Evolutionary conservation across 192 early-diverging fungal species (phyloP).

Genomic region (Mortierella claussenii): DNA sequence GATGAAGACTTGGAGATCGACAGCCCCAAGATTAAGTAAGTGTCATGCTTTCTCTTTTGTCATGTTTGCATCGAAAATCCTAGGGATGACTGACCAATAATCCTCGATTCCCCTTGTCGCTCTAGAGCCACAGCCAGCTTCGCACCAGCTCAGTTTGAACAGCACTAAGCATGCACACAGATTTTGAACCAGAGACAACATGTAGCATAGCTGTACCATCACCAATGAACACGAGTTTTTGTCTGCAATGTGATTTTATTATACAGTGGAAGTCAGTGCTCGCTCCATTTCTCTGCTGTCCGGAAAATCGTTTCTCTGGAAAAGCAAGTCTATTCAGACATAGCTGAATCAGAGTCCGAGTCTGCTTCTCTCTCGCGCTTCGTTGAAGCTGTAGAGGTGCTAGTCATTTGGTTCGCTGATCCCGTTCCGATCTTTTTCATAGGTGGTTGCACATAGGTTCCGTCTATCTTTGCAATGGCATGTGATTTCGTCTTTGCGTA

Average conservation of each 20-base stretch:
- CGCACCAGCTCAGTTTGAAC: slow-evolving; percentile 37
- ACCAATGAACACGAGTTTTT: too few species aligned
- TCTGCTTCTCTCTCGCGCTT: slow-evolving; percentile 46
- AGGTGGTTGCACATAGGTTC: slow-evolving; percentile 54
- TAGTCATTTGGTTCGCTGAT: slow-evolving; percentile 13
- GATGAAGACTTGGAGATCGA: slow-evolving; percentile 13
- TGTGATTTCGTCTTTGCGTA: slow-evolving; percentile 84
- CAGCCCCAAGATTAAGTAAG: slow-evolving; percentile 27
- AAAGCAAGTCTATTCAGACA: too few species aligned
- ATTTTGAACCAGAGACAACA: not conserved
- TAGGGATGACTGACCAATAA: not conserved
- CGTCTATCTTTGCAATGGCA: slow-evolving; percentile 76
- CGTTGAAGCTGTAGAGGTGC: slow-evolving; percentile 1
- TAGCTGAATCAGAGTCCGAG: slow-evolving; percentile 37
- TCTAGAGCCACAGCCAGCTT: slow-evolving; percentile 32
- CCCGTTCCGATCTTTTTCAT: slow-evolving; percentile 34
- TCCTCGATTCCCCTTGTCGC: not conserved
- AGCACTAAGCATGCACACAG: not conserved
- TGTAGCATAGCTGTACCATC: too few species aligned
- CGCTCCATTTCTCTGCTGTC: too few species aligned
- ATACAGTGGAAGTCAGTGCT: too few species aligned
- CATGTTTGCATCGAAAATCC: not conserved
- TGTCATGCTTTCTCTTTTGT: not conserved
- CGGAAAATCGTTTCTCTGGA: too few species aligned
- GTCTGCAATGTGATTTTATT: too few species aligned